Evolutionary conservation across 2,329 filamentous ascomycete species (phyloP), one percentile per base, ranked within the genome.

Genomic region (Apiospora kogelbergensis): DNA sequence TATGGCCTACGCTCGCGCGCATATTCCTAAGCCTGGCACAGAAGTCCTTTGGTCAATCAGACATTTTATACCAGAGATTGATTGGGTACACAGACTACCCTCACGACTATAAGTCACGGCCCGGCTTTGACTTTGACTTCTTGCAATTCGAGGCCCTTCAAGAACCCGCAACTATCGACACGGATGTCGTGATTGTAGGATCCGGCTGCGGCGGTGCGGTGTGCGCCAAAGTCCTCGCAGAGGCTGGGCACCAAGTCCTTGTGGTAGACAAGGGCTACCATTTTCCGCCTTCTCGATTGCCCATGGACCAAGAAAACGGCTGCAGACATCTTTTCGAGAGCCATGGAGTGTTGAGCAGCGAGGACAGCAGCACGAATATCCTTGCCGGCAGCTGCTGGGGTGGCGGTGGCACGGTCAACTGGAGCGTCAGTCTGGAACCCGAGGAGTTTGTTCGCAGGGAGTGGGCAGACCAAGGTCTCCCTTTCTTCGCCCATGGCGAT

Each of bases 341-440:
- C 70, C 87, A 87, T 26, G 92, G 91, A 9, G 78, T 88, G 22
- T 74, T 86, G 6, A 75, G 85, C 73, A 83, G 84, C 71, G 83
- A 91, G 70, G 86, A 92, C 75, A 82, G 83, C 13, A 85, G 86
- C 6, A 82, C 91, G 41, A 86, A 82, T 20, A 79, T 95, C 15
- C 78, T 93, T 2, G 88, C 91, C 0, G 95, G 93, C 1, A 87
- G 89, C 68, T 88, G 88, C 41, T 97, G 92, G 89, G 95, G 95
- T 40, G 95, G 95, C 53, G 95, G 95, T 68, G 94, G 94, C 6
- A 94, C 93, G 0, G 81, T 97, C 74, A 98, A 98, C 80, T 98
- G 94, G 94, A 92, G 86, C 75, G 88, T 88, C 10, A 83, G 82
- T 66, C 81, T 90, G 66, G 84, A 86, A 73, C 92, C 93, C 0